These are phyloP conservation scores for Ascochyta fabae DNA, from an alignment of 2,329 filamentous ascomycete species.

Conservation along the genomic window DNA sequence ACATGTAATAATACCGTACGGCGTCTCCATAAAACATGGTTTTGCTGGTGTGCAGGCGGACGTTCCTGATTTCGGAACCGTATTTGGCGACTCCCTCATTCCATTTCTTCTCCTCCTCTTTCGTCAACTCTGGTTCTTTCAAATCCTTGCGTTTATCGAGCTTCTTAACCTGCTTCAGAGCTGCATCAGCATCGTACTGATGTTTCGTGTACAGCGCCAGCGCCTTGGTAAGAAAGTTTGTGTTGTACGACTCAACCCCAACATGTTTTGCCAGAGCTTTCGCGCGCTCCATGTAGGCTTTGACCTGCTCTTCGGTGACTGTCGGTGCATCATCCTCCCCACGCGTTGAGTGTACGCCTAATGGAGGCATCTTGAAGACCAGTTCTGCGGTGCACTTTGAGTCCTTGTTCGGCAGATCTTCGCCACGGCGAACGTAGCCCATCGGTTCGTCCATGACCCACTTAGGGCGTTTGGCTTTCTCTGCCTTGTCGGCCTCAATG, in stretches of 20 bases:
- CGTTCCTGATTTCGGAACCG: constrained; percentile 84
- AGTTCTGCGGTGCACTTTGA: constrained; percentile 75
- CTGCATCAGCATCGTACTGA: constrained; percentile 73
- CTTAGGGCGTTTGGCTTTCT: constrained; percentile 82
- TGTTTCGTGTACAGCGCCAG: constrained; percentile 74
- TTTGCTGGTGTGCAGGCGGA: constrained; percentile 81
- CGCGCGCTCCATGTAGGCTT: constrained; percentile 77
- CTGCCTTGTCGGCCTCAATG: constrained; percentile 80
- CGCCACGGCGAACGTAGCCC: constrained; percentile 84
- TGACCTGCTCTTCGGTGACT: constrained; percentile 66
- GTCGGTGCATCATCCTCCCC: constrained; percentile 52
- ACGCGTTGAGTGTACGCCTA: constrained; percentile 55
- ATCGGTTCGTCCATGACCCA: constrained; percentile 92
- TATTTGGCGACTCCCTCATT: constrained; percentile 90
- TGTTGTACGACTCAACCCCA: constrained; percentile 76
- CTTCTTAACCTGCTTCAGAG: constrained; percentile 72
- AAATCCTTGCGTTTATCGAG: constrained; percentile 73
- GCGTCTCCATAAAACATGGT: constrained; percentile 79
- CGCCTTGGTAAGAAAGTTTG: constrained; percentile 87
- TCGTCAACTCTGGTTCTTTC: constrained; percentile 81
- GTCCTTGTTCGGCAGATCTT: constrained; percentile 76
- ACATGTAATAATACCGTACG: constrained; percentile 94
- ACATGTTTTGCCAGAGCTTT: constrained; percentile 69
- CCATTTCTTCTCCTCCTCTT: constrained; percentile 84
- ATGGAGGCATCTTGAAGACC: constrained; percentile 76